phyloP scores from a whole-genome alignment of 768 basidiomycete genomes.

The Pleurotus ostreatus region DNA sequence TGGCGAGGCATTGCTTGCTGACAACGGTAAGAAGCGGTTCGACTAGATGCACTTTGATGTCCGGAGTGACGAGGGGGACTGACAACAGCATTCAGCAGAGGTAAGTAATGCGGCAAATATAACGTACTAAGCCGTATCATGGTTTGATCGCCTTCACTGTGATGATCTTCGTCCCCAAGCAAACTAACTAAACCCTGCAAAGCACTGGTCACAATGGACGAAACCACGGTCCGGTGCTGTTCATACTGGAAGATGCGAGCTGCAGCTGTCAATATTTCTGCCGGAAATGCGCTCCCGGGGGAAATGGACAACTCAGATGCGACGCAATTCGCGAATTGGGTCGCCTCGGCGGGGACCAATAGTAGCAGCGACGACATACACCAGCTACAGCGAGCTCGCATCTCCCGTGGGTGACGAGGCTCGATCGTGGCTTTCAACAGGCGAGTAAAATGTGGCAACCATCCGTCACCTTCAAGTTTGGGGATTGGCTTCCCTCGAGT shows the following conservation, averaged over 20 bases:
- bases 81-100: slow-evolving; percentile 9
- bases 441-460: slow-evolving; percentile 27
- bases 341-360: slow-evolving; percentile 18
- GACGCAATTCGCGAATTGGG: slow-evolving; percentile 19
- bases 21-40: slow-evolving; percentile 69
- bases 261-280: slow-evolving; percentile 29
- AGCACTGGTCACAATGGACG: slow-evolving; percentile 36
- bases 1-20: slow-evolving; percentile 55
- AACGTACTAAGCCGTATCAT: slow-evolving; percentile 37
- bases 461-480: slow-evolving; percentile 18
- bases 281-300: slow-evolving; percentile 21
- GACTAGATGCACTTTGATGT: slow-evolving; percentile 52
- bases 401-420: slow-evolving; percentile 9
- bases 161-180: slow-evolving; percentile 30
- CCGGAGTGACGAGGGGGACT: slow-evolving; percentile 26
- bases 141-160: slow-evolving; percentile 15
- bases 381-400: slow-evolving; percentile 15
- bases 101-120: slow-evolving; percentile 3
- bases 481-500: slow-evolving; percentile 9
- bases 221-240: slow-evolving; percentile 20
- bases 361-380: slow-evolving; percentile 27
- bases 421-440: slow-evolving; percentile 16
- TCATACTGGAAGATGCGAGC: slow-evolving; percentile 16
- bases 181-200: slow-evolving; percentile 51
- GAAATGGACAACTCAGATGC: slow-evolving; percentile 21